Evolutionary conservation across 139 green algal species (phyloP).

Genomic region (Ettlia oleoabundans): DNA sequence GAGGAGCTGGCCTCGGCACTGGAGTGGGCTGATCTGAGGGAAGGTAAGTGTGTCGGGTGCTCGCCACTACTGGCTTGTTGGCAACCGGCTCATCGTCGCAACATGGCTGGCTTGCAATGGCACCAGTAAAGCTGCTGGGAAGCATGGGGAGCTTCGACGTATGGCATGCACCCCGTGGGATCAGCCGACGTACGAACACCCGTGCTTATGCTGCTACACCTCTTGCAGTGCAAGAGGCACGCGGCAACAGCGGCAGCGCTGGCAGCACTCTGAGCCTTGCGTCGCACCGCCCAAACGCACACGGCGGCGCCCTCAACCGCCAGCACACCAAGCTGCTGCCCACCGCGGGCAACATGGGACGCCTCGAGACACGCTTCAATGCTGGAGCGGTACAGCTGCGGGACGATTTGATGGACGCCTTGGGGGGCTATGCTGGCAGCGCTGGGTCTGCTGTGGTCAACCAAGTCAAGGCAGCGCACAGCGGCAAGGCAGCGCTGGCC

Average conservation of each 20-base stretch:
- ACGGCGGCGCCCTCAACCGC: conserved; percentile 39
- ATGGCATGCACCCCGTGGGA: too few species aligned
- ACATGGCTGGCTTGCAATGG: too few species aligned
- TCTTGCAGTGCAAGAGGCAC: conserved; percentile 22
- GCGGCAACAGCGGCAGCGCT: conserved; percentile 9
- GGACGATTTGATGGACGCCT: conserved; percentile 61
- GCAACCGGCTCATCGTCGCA: too few species aligned
- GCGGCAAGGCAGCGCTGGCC: conserved; percentile 39
- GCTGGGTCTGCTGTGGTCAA: conserved; percentile 46
- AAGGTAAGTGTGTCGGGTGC: conserved; percentile 48
- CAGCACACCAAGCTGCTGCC: conserved; percentile 11
- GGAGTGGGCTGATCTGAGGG: conserved; percentile 78
- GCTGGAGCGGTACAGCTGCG: conserved; percentile 24
- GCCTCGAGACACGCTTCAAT: conserved; percentile 63
- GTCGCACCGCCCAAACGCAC: conserved; percentile 38
- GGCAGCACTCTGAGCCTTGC: neutral
- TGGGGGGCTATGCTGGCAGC: conserved; percentile 46
- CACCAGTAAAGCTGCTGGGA: too few species aligned
- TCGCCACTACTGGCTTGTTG: too few species aligned
- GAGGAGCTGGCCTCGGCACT: conserved; percentile 67
- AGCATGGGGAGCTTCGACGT: too few species aligned
- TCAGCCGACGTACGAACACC: too few species aligned
- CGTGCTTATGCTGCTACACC: neutral
- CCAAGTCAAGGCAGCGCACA: conserved; percentile 26
- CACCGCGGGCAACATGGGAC: conserved; percentile 53